Evolutionary conservation across 805 yeast species (phyloP), one percentile per base, ranked within the genome.

Genomic region (Candida ficus): DNA sequence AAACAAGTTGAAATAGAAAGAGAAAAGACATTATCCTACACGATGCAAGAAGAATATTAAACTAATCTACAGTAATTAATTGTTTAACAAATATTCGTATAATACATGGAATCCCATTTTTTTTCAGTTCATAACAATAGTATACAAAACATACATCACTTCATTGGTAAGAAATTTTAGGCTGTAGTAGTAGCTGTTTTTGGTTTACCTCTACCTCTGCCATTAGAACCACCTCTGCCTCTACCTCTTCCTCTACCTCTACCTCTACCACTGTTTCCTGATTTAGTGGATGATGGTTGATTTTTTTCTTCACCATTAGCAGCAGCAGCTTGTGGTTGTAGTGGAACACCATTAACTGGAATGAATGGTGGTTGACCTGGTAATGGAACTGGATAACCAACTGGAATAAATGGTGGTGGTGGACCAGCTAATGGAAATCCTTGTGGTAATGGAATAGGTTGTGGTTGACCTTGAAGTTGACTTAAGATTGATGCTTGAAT

Each of bases 1-100:
- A 67, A 55, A 50, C 68, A 62, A 41, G 57, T 58, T 12, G 70
- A 70, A 28, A 25, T 53, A 5, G 56, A 62, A 34, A 64, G 67
- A 39, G 43, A 46, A 7, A 60, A 63, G 38, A 46, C 56, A 0
- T 45, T 58, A 22, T 48, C 54, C 4, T 64, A 63, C 32, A 64
- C 73, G 1, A 54, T 64, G 53, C 64, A 63, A 40, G 69, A 68
- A 35, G 73, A 71, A 38, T 59, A 56, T 34, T 63, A 42, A 45
- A 11, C 23, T 18, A n/a, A n/a, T n/a, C n/a, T n/a, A n/a, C n/a
- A n/a, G n/a, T n/a, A n/a, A n/a, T n/a, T n/a, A n/a, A n/a, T 18
- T 18, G 18, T n/a, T 7, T 35, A 13, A 19, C 26, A 17, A 19
- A 20, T 17, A 34, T 21, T 21, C 9, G 23, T 21, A 7, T 21